phyloP scores from a whole-genome alignment of 1,284 basidiomycete species.

The Neotropicomus parvogracilis region DNA sequence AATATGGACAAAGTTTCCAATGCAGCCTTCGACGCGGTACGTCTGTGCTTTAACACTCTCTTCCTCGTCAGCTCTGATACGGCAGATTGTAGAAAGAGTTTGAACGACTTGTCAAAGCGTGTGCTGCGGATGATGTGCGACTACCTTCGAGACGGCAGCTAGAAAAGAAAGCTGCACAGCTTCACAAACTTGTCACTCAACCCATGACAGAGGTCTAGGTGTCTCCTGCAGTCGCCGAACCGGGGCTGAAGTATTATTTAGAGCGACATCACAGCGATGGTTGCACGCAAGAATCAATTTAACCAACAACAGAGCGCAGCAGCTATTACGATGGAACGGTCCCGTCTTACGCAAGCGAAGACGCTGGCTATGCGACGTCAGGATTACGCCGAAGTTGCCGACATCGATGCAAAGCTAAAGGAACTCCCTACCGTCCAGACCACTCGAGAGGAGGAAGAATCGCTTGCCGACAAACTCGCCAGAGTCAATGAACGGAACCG shows the following conservation, averaged over 20 bases:
- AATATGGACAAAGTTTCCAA: constrained; percentile 84
- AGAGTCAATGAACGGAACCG: constrained; percentile 88
- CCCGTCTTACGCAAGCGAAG: constrained; percentile 61
- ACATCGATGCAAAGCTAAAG: constrained; percentile 62
- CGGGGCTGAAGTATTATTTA: constrained; percentile 28
- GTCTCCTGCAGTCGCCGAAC: neutral
- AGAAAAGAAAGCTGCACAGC: constrained; percentile 60
- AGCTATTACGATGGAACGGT: constrained; percentile 53
- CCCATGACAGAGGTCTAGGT: constrained; percentile 69
- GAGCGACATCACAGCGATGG: constrained; percentile 70
- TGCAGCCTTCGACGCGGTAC: constrained; percentile 53
- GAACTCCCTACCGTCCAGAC: constrained; percentile 38
- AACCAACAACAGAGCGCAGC: constrained; percentile 42
- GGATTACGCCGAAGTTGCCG: constrained; percentile 57
- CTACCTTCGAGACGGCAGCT: constrained; percentile 64
- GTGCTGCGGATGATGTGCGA: constrained; percentile 54
- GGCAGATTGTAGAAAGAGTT: constrained; percentile 63
- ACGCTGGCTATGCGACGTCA: constrained; percentile 69
- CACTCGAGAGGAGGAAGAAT: constrained; percentile 38
- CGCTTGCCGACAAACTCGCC: constrained; percentile 56
- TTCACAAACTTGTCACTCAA: constrained; percentile 55
- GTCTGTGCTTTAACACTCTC: constrained; percentile 30
- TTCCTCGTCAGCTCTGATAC: constrained; percentile 9
- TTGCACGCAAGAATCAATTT: constrained; percentile 61
- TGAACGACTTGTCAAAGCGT: constrained; percentile 52